These are phyloP conservation scores for Auriscalpium microsporum DNA, from an alignment of 768 basidiomycete genomes.

Conservation along the genomic window DNA sequence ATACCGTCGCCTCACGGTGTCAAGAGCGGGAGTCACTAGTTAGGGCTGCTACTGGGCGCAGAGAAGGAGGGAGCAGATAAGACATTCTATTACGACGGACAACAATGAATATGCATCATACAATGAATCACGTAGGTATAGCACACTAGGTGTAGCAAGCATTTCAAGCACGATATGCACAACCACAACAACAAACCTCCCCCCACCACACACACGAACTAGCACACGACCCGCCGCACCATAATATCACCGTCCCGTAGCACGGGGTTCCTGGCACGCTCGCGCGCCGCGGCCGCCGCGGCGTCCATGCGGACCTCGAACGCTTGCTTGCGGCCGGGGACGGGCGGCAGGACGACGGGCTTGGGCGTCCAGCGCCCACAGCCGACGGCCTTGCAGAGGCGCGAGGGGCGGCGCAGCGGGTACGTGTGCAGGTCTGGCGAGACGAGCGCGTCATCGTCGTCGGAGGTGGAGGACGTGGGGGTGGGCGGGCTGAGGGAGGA, in stretches of 20 bases:
- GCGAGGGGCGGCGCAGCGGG: slow-evolving; percentile 56
- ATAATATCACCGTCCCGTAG: slow-evolving; percentile 43
- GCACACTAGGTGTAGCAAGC: too few relatives aligned
- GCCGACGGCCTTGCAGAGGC: slow-evolving; percentile 70
- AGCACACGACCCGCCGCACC: slow-evolving; percentile 14
- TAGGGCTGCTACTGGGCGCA: too few relatives aligned
- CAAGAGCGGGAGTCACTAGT: too few relatives aligned
- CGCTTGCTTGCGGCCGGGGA: slow-evolving; percentile 59
- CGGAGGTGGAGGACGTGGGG: background rate
- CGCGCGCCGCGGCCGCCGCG: slow-evolving; percentile 45
- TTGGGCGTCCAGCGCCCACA: slow-evolving; percentile 72
- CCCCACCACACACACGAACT: too few relatives aligned
- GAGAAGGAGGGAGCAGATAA: too few relatives aligned
- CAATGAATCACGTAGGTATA: too few relatives aligned
- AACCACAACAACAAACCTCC: too few relatives aligned
- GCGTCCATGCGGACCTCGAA: slow-evolving; percentile 66
- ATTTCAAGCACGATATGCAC: too few relatives aligned
- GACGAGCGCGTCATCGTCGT: background rate
- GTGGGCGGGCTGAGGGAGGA: slow-evolving; percentile 16
- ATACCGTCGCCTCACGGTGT: too few relatives aligned
- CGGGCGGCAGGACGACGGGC: slow-evolving; percentile 42
- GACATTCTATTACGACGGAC: too few relatives aligned
- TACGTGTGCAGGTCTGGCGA: slow-evolving; percentile 37
- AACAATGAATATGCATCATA: too few relatives aligned
- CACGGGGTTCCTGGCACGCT: slow-evolving; percentile 51